Conservation (phyloP, 768 basidiomycete genomes). For the Neoboletus subvelutipes region DNA sequence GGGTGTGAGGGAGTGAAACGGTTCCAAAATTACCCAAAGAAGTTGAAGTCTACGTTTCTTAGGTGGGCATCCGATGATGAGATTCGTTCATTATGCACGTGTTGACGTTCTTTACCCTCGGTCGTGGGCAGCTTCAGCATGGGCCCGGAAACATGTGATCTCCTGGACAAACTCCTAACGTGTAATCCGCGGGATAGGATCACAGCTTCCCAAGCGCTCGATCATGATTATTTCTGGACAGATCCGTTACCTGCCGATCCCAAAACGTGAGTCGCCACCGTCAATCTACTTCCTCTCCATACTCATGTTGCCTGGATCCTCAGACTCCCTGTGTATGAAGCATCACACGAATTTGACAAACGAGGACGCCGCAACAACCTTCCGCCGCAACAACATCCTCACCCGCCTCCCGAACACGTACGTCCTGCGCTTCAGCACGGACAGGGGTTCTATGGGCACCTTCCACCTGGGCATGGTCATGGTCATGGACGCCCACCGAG, state of each 20-base stretch:
- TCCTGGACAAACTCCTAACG: constrained; percentile 77
- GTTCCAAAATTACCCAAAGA: constrained; percentile 53
- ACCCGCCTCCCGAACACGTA: constrained; percentile 32
- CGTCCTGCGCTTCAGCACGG: constrained; percentile 35
- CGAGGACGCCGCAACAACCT: constrained; percentile 55
- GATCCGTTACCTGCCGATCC: constrained; percentile 86
- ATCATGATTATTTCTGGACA: constrained; percentile 94
- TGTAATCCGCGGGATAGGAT: constrained; percentile 84
- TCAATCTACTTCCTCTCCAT: neutral
- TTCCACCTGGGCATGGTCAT: constrained; percentile 32
- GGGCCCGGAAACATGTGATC: constrained; percentile 70
- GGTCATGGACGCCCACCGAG: constrained; percentile 34
- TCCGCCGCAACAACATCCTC: constrained; percentile 26
- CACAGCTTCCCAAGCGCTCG: constrained; percentile 82
- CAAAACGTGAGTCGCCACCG: constrained; percentile 53
- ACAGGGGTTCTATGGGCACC: constrained; percentile 29
- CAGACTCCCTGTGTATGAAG: constrained; percentile 75
- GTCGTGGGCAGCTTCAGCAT: constrained; percentile 44
- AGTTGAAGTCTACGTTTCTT: constrained; percentile 57
- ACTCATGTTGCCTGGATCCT: neutral
- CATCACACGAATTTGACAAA: constrained; percentile 82
- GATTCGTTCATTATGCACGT: neutral
- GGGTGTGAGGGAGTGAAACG: constrained; percentile 78
- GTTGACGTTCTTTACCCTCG: constrained; percentile 5
- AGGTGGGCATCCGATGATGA: constrained; percentile 43